Evolutionary conservation across 345 rosid species (phyloP), one percentile per base, ranked within the genome.

Genomic region (Clarkia xantiana): DNA sequence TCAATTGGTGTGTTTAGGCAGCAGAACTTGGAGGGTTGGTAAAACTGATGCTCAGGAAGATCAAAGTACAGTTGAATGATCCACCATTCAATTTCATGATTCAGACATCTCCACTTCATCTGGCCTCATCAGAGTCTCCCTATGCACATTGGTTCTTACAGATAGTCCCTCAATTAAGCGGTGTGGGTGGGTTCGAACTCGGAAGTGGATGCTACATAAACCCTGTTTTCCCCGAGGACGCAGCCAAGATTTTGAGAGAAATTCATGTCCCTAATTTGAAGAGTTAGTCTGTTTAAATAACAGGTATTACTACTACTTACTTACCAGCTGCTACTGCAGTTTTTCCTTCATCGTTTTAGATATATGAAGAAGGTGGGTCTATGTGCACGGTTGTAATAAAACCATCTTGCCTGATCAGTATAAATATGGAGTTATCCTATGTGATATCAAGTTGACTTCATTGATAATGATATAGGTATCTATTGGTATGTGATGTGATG

Each of bases 61-160:
- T 84, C 42, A 58, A 68, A 10, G 42, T 54, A 47, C 93, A 77
- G 41, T 58, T 86, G 62, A 73, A 86, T 11, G 68, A 72, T n/a
- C 94, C 82, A 0, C 93, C 93, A 0, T 86, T 74, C 72, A 80
- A 84, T 58, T 81, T 79, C 57, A 86, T 86, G 94, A 86, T 86
- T 64, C 96, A 86, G 14, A 81, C 87, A 23, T 74, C 93, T 53
- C 94, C 93, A 0, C 68, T 80, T 38, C 60, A 66, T 48, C 56
- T 67, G 40, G 52, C 66, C 0, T 64, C 65, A 19, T 64, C 70
- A 0, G 72, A 77, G 23, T 61, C 67, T 58, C 68, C 63, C 9
- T 81, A 76, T 47, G 42, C 61, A 29, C 94, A 91, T 61, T 91
- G 96, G 98, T 86, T 66, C 65, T 55, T 83, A 44, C 87, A 72